phyloP scores from a whole-genome alignment of 495 filamentous ascomycete species.

The Lichenothelia convexa region DNA sequence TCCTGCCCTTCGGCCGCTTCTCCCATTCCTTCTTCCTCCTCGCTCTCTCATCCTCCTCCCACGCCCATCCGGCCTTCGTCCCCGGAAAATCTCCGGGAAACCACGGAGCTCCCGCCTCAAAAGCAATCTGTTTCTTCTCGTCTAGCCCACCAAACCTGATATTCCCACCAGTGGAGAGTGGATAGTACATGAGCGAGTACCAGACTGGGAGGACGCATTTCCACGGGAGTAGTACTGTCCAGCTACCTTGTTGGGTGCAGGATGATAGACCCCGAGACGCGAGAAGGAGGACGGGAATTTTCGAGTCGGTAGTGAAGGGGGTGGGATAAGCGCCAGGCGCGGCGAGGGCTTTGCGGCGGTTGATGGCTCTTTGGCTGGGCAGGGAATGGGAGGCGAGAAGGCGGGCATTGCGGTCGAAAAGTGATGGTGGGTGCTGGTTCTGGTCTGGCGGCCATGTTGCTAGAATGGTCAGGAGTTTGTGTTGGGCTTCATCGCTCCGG shows the following conservation, averaged over 20 bases:
- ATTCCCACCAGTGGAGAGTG: slow-evolving; percentile 59
- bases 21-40: slow-evolving; percentile 53
- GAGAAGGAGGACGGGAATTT: slow-evolving; percentile 61
- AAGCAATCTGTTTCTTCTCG: slow-evolving; percentile 62
- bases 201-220: slow-evolving; percentile 75
- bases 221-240: slow-evolving; percentile 84
- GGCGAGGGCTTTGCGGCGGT: slow-evolving; percentile 57
- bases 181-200: slow-evolving; percentile 74
- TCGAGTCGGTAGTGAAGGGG: slow-evolving; percentile 48
- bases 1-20: slow-evolving; percentile 62
- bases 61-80: slow-evolving; percentile 58
- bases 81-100: slow-evolving; percentile 83
- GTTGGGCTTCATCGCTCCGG: slow-evolving; percentile 25
- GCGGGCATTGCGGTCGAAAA: slow-evolving; percentile 56
- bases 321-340: slow-evolving; percentile 44
- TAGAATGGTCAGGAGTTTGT: slow-evolving; percentile 36
- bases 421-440: slow-evolving; percentile 28
- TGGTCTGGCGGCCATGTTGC: slow-evolving; percentile 54
- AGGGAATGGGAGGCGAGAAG: slow-evolving; percentile 41
- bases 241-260: slow-evolving; percentile 43
- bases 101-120: slow-evolving; percentile 62
- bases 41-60: slow-evolving; percentile 48
- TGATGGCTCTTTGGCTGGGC: slow-evolving; percentile 69
- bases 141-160: slow-evolving; percentile 67
- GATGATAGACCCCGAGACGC: slow-evolving; percentile 30